Evolutionary conservation across 805 yeast species (phyloP).

Genomic region (Saturnispora galanensis): DNA sequence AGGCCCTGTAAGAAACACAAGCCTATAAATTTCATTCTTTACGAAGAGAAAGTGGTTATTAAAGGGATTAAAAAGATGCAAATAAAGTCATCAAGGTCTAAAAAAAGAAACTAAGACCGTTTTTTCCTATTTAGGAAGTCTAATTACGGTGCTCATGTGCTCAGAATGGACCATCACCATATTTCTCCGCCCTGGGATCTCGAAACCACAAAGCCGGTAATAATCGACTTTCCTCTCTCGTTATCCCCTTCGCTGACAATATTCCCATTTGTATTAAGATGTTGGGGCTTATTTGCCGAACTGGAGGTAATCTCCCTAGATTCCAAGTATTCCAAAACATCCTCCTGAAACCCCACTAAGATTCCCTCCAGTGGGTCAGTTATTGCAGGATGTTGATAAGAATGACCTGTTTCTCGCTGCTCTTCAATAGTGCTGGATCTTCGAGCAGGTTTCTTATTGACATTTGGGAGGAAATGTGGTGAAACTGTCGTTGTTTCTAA

Average conservation of each 20-base stretch:
- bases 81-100: too few relatives aligned
- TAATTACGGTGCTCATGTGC: too few relatives aligned
- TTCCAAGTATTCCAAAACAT: conserved; percentile 34
- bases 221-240: conserved; percentile 3
- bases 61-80: too few relatives aligned
- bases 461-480: not conserved
- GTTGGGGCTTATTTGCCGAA: not conserved
- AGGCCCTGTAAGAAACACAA: too few relatives aligned
- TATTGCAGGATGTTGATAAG: conserved; percentile 41
- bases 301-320: conserved; percentile 1
- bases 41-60: too few relatives aligned
- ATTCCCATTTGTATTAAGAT: not conserved
- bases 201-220: not conserved
- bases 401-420: conserved; percentile 41
- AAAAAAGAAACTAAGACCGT: too few relatives aligned
- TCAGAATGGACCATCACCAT: too few relatives aligned
- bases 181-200: too few relatives aligned
- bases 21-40: too few relatives aligned
- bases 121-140: too few relatives aligned
- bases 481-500: not conserved
- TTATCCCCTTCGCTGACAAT: not conserved
- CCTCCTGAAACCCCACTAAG: conserved; percentile 48
- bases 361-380: conserved; percentile 43
- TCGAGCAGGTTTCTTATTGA: not conserved
- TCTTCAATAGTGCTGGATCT: conserved; percentile 42